Conservation (phyloP, 345 rosid species). For the Citrus medica region DNA sequence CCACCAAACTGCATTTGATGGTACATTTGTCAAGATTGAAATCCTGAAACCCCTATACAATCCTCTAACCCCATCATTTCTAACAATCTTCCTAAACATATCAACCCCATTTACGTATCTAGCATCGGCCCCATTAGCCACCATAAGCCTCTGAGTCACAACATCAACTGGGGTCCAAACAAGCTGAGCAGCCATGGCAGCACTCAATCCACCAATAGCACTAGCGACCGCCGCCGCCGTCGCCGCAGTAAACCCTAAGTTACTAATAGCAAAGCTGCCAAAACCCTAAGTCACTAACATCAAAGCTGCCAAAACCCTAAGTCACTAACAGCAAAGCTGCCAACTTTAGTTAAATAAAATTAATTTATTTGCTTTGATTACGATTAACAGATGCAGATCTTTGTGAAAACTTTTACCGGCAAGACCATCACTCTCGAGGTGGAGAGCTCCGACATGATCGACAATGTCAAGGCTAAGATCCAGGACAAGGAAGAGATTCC, state of each 20-base stretch:
- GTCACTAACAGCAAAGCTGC: too few species aligned
- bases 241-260: constrained; percentile 65
- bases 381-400: too few species aligned
- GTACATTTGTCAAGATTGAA: constrained; percentile 82
- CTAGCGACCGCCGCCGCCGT: constrained; percentile 67
- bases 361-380: too few species aligned
- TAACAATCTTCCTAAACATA: constrained; percentile 66
- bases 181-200: constrained; percentile 92
- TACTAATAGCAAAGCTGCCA: constrained; percentile 53
- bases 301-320: too few species aligned
- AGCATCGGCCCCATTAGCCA: constrained; percentile 46
- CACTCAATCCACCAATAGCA: constrained; percentile 76
- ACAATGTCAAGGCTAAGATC: too few species aligned
- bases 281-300: too few species aligned
- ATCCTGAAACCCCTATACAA: constrained; percentile 85
- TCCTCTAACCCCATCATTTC: constrained; percentile 61
- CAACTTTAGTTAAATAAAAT: constrained; percentile 55
- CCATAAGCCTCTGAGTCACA: constrained; percentile 92
- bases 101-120: constrained; percentile 73
- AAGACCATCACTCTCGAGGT: too few species aligned
- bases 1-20: constrained; percentile 90
- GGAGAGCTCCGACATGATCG: too few species aligned
- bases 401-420: too few species aligned
- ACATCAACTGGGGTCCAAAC: constrained; percentile 98
- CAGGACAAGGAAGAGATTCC: too few species aligned